Base-by-base conservation (phyloP, 345 rosid genomes). In the Citrus hindsii region DNA sequence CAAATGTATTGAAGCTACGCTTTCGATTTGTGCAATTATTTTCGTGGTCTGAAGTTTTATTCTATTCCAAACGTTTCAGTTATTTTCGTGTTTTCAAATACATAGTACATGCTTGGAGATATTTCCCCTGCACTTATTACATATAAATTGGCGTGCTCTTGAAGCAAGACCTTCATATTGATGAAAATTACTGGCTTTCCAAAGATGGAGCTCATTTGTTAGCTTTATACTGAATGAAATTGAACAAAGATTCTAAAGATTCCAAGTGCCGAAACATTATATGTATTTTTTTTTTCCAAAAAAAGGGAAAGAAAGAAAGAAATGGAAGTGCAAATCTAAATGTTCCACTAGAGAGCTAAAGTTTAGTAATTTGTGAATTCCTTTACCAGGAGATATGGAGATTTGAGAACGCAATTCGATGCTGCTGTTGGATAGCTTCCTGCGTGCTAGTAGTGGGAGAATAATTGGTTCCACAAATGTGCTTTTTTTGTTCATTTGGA, bases 361-460 rank as follows among this genome's bases (percentile, higher is more conserved):
- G 61, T n/a, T 21, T 10, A 51, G 42, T 28, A 53, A 53, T 18
- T 8, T 40, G 14, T 16, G 55, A 32, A 27, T 46, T 42, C n/a
- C 53, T 70, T 27, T 67, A n/a, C 7, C n/a, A 8, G 32, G 74
- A 67, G 73, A 58, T 67, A 28, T 5, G 18, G 68, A 12, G 69
- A 74, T 67, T 42, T 66, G 35, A 27, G 18, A 25, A 25, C 22
- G 69, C 38, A 59, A 73, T 8, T 79, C 42, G 40, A 46, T 67
- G 16, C 63, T 21, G 40, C 24, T 25, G 32, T 59, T 67, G 79
- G 30, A 4, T 55, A 25, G 67, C 32, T 46, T 7, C 51, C 25
- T 53, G 3, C 18, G 4, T 28, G 67, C 67, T 18, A 46, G 79
- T 83, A 85, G 76, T 46, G 51, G 51, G 68, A 61, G 19, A 25